Evolutionary conservation across 352 stramenopile genomes (phyloP).

Genomic region (Phytophthora boehmeriae): DNA sequence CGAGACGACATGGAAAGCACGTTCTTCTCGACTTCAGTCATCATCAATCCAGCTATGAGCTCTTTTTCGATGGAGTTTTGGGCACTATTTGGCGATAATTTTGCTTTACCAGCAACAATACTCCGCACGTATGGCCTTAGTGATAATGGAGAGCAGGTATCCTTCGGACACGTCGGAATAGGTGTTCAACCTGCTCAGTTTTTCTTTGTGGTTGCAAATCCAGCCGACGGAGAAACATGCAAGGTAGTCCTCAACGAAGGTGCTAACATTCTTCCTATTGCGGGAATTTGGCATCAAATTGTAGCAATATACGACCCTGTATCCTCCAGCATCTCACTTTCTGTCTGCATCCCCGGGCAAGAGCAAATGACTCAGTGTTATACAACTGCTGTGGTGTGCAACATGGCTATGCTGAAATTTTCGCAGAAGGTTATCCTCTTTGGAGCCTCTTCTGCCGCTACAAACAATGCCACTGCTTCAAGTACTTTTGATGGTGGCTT

Average conservation of each 20-base stretch:
- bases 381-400: constrained; percentile 28
- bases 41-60: constrained; percentile 49
- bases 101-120: constrained; percentile 1
- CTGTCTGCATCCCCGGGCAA: constrained; percentile 31
- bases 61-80: constrained; percentile 76
- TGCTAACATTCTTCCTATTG: constrained; percentile 14
- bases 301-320: constrained; percentile 58
- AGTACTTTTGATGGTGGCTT: constrained; percentile 40
- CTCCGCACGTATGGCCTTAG: constrained; percentile 19
- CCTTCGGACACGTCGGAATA: constrained; percentile 23
- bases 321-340: constrained; percentile 46
- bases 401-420: constrained; percentile 44
- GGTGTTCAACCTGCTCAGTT: constrained; percentile 9
- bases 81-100: constrained; percentile 30
- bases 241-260: constrained; percentile 7
- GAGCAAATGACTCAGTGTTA: constrained; percentile 13
- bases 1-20: constrained; percentile 51
- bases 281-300: constrained; percentile 54
- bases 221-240: constrained; percentile 19
- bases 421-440: constrained; percentile 36
- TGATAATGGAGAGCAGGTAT: constrained; percentile 6
- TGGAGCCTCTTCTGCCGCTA: constrained; percentile 6
- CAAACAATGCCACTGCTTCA: background rate
- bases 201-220: constrained; percentile 40
- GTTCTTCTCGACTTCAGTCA: constrained; percentile 58